A percentile compares a stretch with the other conserved stretches of the same genome.
These are phyloP conservation scores for Physocladia obscura DNA, from an alignment of 192 early-diverging fungal species.

Conservation along the genomic window DNA sequence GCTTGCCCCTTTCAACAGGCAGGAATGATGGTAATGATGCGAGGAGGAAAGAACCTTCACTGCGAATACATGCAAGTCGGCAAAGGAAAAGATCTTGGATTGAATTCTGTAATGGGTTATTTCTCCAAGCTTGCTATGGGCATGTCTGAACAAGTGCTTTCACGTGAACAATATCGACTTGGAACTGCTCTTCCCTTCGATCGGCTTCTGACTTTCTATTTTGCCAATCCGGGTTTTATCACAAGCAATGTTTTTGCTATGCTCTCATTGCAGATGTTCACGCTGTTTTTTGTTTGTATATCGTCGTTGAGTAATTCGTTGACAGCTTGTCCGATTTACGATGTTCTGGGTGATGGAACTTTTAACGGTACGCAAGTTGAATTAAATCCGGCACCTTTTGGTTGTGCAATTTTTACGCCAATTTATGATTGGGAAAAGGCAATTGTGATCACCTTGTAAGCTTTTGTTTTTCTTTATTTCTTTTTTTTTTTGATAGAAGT, in stretches of 20 bases:
- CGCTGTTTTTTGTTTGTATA: slow-evolving; percentile 28
- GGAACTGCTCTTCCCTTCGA: slow-evolving; percentile 82
- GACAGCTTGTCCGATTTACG: slow-evolving; percentile 8
- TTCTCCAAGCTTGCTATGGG: slow-evolving; percentile 88
- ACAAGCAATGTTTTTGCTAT: slow-evolving; percentile 16
- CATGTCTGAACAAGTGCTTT: slow-evolving; percentile 91
- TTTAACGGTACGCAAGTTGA: slow-evolving; percentile 15
- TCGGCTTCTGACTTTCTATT: slow-evolving; percentile 84
- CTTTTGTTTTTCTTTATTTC: background rate
- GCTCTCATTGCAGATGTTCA: slow-evolving; percentile 20
- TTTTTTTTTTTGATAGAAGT: background rate
- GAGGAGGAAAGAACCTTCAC: slow-evolving; percentile 86
- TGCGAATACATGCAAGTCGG: slow-evolving; percentile 90
- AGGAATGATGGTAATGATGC: slow-evolving; percentile 80
- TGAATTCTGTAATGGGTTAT: slow-evolving; percentile 85
- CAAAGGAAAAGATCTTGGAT: slow-evolving; percentile 81
- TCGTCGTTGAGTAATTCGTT: slow-evolving; percentile 4
- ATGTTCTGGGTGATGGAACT: slow-evolving; percentile 20
- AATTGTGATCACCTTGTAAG: slow-evolving; percentile 21
- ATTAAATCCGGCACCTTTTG: background rate
- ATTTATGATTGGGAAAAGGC: slow-evolving; percentile 21
- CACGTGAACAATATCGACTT: slow-evolving; percentile 89
- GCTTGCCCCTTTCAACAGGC: slow-evolving; percentile 22
- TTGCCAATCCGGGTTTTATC: slow-evolving; percentile 68
- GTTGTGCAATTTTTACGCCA: background rate